Base-by-base conservation (phyloP, 2,329 filamentous ascomycete genomes). In the Penicillium sp. region DNA sequence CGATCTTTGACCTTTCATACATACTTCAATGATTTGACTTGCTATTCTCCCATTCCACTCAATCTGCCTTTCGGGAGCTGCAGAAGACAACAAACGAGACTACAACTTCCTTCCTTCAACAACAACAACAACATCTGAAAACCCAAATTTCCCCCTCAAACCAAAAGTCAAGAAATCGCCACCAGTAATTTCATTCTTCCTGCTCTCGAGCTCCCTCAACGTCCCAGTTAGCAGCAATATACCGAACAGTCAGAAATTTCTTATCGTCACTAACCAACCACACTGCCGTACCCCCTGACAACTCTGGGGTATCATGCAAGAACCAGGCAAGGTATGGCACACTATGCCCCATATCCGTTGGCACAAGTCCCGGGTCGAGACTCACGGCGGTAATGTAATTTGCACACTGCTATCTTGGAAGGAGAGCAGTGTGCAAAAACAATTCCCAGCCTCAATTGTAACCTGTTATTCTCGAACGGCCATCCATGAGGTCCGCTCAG, bases 311-410 rank as follows among this genome's bases (percentile, higher is more conserved):
- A 41, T 66, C 63, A 13, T 52, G 51, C n/a, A 59, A 40, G 18
- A 55, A 58, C 1, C 41, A 37, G 18, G 54, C 58, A 13, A 62
- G 55, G 14, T 55, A 64, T 4, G 61, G 57, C 14, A 64, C 59
- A 18, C 55, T 52, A 22, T 33, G 14, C 10, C 16, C 59, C 60
- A 76, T 74, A 16, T 73, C 68, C 5, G 76, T 77, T 7, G 69
- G 63, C 0, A 75, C 63, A 2, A 77, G 62, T 6, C 75, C 75
- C 1, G 75, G 77, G 41, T 77, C 69, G 1, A 78, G 53, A 6
- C 63, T 62, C 1, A 72, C 55, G 6, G 71, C 64, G 10, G 70
- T 73, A n/a, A 78, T 64, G 14, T 71, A 75, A 53, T 58, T 74
- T 73, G 44, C 66, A 64, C 4, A 67, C 58, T 4, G 70, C 74